These are phyloP conservation scores for Pestalotiopsis sp. DNA, from an alignment of 2,329 filamentous ascomycete species.

Conservation along the genomic window DNA sequence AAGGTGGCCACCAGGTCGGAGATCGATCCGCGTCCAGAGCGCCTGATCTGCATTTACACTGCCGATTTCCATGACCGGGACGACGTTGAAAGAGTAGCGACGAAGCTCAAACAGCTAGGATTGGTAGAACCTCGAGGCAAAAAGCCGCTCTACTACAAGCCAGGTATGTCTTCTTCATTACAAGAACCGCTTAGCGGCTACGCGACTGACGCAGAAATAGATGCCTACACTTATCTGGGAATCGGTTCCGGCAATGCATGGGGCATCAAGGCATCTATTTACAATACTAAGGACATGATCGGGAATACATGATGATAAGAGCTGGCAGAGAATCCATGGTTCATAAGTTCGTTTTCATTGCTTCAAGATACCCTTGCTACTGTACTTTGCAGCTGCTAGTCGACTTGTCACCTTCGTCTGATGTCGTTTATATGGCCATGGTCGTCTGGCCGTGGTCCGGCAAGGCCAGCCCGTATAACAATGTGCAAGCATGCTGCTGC, in stretches of 20 bases:
- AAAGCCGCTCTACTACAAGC: slow-evolving; percentile 75
- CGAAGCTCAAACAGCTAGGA: slow-evolving; percentile 61
- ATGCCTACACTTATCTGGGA: slow-evolving; percentile 69
- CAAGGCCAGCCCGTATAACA: background rate
- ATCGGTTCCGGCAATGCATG: slow-evolving; percentile 63
- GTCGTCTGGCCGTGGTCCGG: background rate
- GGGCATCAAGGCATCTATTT: slow-evolving; percentile 61
- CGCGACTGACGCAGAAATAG: slow-evolving; percentile 34
- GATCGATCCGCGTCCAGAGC: slow-evolving; percentile 41
- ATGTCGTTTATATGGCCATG: background rate
- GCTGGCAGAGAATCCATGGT: background rate
- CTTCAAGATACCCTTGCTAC: slow-evolving; percentile 13
- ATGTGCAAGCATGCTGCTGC: background rate
- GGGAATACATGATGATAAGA: slow-evolving; percentile 21
- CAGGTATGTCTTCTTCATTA: slow-evolving; percentile 48
- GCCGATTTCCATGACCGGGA: slow-evolving; percentile 68
- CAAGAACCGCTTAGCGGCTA: background rate
- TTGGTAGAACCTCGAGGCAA: slow-evolving; percentile 48
- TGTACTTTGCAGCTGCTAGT: background rate
- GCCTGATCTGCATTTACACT: slow-evolving; percentile 79
- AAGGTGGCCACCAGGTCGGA: slow-evolving; percentile 68
- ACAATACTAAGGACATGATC: slow-evolving; percentile 48
- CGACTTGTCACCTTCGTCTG: background rate
- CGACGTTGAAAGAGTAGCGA: slow-evolving; percentile 71
- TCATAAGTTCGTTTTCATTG: background rate